Base-by-base conservation (phyloP, 2,329 filamentous ascomycete genomes). In the Sporothrix globosa region DNA sequence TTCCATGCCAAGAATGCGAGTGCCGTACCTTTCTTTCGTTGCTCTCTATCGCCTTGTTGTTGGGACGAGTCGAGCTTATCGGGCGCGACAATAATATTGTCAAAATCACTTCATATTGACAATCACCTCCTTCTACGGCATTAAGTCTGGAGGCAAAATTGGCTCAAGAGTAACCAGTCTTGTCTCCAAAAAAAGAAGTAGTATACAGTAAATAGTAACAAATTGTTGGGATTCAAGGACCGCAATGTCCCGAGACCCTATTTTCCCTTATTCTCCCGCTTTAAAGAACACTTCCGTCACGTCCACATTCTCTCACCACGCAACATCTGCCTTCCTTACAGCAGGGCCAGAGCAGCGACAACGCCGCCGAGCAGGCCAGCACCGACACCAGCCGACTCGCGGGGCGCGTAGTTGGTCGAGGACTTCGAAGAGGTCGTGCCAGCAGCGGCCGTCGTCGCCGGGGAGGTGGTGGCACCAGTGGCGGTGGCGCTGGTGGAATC, bases 361-460 rank as follows among this genome's bases (percentile, higher is more conserved):
- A 74, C 11, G 17, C 74, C 73, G 17, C 75, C 75, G 10, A 75
- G 17, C 17, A 76, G 54, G 24, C 74, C 74, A 10, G 69, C 70
- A n/a, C 61, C 73, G 1, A 54, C 61, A 17, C 44, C 70, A 19
- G 70, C 73, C 11, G 73, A 73, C 65, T 72, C 68, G 65, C 61
- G 74, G 11, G 73, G 48, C 1, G 74, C 70, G 53, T 54, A 68
- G 60, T 66, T 68, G 44, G 53, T 53, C n/a, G 72, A 60, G 24
- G 72, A 48, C 50, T 50, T 68, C 56, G 67, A 48, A 19, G 50
- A 46, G n/a, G 72, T 73, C 52, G 69, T 70, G n/a, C 73, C 68
- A 30, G 65, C 27, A 11, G 72, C 65, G 48, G 54, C 65, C 30
- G 70, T 41, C 3, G 44, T 44, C 48, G 48, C 48, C 6, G 46